Base-by-base conservation (phyloP, 169 alveolate species). In the Blepharisma undulans region DNA sequence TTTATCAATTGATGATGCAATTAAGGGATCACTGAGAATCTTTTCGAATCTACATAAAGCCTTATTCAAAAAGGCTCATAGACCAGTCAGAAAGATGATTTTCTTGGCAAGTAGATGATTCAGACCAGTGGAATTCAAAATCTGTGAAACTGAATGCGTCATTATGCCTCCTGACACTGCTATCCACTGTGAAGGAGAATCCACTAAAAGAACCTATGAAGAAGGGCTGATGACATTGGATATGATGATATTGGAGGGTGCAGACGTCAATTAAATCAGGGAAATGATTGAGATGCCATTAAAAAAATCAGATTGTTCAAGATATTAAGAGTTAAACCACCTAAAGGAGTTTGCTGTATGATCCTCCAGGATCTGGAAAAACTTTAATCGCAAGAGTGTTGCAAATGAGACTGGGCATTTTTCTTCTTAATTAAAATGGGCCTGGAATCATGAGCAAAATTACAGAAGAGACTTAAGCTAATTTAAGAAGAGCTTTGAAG, bases 321-420 rank as follows among this genome's bases (percentile, higher is more conserved):
- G 95, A 99, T 99, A 4, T 97, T 99, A 48, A 99, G 99, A 34
- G 99, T 99, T 78, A 99, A 99, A 94, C 99, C 99, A 5, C 99
- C 0, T 97, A 99, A 91, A 99, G 99, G 7, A 99, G 99, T 33
- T 97, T 99, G 76, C 97, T 99, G 72, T 99, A 98, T 96, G 99
- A 99, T 34, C 99, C 99, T 19, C 99, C 99, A 71, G 99, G 99
- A 87, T 98, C 99, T 86, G 99, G 99, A 71, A 99, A 99, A 94
- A 99, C n/a, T 99, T 12, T 99, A 90, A 98, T 99, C 87, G 99
- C 99, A 4, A 97, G 99, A 95, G 99, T 60, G 99, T 99, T 87
- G 99, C 99, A 22, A 99, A 99, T 96, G 99, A 98, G 91, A 98
- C 99, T 59, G 99, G 10, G 99, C 99, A 33, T 98, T 98, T 94